phyloP scores from a whole-genome alignment of 352 stramenopile species.

The Peronospora farinosa region DNA sequence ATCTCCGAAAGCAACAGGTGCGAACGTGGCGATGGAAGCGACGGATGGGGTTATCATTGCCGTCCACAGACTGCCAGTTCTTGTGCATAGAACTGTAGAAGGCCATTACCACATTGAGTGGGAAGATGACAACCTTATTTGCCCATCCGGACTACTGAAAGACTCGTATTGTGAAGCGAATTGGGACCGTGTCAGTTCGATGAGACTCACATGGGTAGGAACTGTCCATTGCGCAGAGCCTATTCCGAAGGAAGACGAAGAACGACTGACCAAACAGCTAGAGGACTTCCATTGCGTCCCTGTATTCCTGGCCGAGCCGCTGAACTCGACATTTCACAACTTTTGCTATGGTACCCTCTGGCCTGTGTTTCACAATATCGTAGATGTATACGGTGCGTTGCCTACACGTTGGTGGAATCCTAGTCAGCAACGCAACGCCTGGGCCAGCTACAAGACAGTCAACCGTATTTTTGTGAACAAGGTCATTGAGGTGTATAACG shows the following conservation, averaged over 20 bases:
- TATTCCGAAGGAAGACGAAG: slow-evolving; percentile 82
- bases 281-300: slow-evolving; percentile 94
- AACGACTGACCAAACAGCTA: slow-evolving; percentile 60
- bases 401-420: slow-evolving; percentile 83
- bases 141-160: slow-evolving; percentile 69
- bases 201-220: slow-evolving; percentile 82
- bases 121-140: slow-evolving; percentile 87
- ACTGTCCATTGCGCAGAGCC: slow-evolving; percentile 69
- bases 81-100: slow-evolving; percentile 72
- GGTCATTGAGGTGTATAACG: slow-evolving; percentile 87
- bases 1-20: slow-evolving; percentile 14
- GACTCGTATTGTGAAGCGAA: slow-evolving; percentile 53
- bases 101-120: slow-evolving; percentile 80
- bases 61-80: slow-evolving; percentile 93
- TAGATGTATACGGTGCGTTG: slow-evolving; percentile 91
- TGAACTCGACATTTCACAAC: slow-evolving; percentile 86
- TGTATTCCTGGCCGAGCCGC: slow-evolving; percentile 89
- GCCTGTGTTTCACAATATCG: slow-evolving; percentile 98
- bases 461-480: slow-evolving; percentile 96
- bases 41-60: slow-evolving; percentile 95
- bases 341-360: slow-evolving; percentile 97
- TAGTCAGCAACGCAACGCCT: slow-evolving; percentile 79
- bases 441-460: slow-evolving; percentile 93
- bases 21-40: slow-evolving; percentile 86
- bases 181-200: slow-evolving; percentile 67